phyloP scores from a whole-genome alignment of 2,329 filamentous ascomycete species.

The Teratosphaeria gauchensis region DNA sequence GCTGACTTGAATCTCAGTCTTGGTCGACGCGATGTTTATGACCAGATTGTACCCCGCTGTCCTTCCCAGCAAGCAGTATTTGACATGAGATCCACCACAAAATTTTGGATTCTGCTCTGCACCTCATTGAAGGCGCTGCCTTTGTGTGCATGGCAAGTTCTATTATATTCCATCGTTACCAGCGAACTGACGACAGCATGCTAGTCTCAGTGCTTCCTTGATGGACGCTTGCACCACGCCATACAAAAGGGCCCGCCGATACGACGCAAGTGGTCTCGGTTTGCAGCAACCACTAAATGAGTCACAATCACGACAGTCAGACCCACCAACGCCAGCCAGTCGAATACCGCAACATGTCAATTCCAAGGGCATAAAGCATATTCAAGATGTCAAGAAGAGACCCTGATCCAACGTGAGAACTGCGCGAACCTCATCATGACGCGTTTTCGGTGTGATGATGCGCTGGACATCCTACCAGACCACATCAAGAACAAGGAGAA shows the following conservation, averaged over 20 bases:
- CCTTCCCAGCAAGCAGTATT: neutral
- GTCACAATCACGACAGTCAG: neutral
- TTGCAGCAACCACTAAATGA: neutral
- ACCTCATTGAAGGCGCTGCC: neutral
- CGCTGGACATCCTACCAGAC: neutral
- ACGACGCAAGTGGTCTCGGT: neutral
- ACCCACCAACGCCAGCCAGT: neutral
- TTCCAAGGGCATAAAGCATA: neutral
- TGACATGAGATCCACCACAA: neutral
- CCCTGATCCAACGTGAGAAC: neutral
- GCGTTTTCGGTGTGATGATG: neutral
- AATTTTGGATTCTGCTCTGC: neutral
- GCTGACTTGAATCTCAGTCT: neutral
- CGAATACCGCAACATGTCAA: neutral
- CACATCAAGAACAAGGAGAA: neutral
- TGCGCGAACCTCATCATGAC: neutral
- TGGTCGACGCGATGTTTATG: neutral
- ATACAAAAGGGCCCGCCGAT: neutral
- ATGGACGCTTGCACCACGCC: neutral
- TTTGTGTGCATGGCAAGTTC: neutral
- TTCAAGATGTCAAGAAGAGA: neutral
- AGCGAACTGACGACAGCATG: neutral
- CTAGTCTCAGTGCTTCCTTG: neutral
- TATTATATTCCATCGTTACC: neutral
- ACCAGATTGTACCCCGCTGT: neutral